Conservation (phyloP, 176 grass and related monocot genomes). For the Avena eriantha region DNA sequence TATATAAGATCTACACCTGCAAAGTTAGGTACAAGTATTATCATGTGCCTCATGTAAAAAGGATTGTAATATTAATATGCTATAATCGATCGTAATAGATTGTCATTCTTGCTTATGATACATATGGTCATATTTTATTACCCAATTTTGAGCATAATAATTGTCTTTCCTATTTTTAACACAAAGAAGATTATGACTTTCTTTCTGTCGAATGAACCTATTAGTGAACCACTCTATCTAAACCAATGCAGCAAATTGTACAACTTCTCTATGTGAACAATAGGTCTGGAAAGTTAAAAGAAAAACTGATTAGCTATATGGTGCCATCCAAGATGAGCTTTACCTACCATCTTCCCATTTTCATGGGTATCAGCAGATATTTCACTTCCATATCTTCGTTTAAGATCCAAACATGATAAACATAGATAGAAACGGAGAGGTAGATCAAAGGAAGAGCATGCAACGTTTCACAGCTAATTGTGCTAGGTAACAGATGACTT, state of each 20-base stretch:
- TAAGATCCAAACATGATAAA: not conserved
- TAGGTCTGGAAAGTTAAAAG: not conserved
- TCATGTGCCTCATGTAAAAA: not conserved
- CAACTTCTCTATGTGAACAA: not conserved
- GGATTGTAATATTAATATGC: not conserved
- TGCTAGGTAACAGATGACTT: not conserved
- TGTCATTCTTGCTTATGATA: not conserved
- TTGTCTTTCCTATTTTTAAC: not conserved
- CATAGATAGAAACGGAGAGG: not conserved
- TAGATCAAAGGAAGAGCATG: not conserved
- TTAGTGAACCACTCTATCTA: not conserved
- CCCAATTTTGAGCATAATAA: not conserved
- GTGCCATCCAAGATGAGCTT: not conserved
- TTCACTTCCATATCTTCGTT: not conserved
- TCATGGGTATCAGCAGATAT: not conserved
- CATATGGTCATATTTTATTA: not conserved
- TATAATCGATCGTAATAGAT: not conserved
- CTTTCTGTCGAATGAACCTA: not conserved
- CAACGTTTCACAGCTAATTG: not conserved
- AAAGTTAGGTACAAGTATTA: not conserved
- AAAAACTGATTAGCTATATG: not conserved
- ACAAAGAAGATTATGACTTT: not conserved
- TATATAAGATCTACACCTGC: not conserved
- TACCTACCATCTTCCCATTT: not conserved
- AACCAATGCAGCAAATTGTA: not conserved